Evolutionary conservation across 768 basidiomycete genomes (phyloP).

Genomic region (Neoboletus subvelutipes): DNA sequence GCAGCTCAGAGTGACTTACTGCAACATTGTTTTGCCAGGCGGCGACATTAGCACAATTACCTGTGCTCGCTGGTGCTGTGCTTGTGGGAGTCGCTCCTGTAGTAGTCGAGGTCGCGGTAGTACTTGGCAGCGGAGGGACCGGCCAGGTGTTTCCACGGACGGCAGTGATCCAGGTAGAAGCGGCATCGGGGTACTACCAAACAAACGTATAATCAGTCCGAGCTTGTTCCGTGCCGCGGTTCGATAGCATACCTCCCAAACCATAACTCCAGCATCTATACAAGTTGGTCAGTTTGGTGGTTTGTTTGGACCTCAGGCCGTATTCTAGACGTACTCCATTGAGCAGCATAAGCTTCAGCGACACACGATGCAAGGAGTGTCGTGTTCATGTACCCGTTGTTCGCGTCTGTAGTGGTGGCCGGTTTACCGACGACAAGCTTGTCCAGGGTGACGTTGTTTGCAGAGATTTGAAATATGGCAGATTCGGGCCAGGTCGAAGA

Average conservation of each 20-base stretch:
- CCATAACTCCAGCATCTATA: constrained; percentile 23
- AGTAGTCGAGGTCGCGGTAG: not conserved
- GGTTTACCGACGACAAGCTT: constrained; percentile 80
- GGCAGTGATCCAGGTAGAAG: constrained; percentile 33
- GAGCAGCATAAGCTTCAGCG: constrained; percentile 40
- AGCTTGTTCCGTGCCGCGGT: not conserved
- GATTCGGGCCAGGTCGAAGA: constrained; percentile 41
- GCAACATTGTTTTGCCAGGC: not conserved
- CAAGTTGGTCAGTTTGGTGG: not conserved
- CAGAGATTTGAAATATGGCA: constrained; percentile 45
- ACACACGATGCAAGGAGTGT: constrained; percentile 58
- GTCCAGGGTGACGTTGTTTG: constrained; percentile 54
- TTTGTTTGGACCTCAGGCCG: no score
- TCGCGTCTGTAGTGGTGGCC: constrained; percentile 46
- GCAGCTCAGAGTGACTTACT: not conserved
- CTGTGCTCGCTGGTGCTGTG: not conserved
- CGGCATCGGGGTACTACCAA: constrained; percentile 35
- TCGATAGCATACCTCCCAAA: constrained; percentile 21
- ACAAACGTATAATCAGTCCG: no score
- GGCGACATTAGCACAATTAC: not conserved
- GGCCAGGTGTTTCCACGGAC: constrained; percentile 4
- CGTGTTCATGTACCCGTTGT: constrained; percentile 54
- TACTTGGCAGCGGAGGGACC: not conserved
- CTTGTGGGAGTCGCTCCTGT: not conserved
- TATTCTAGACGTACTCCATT: not conserved